Percentiles rank a stretch among this genome's conserved stretches.
phyloP scores from a whole-genome alignment of 2,329 filamentous ascomycete genomes.

The Tolypocladium cylindrosporum region DNA sequence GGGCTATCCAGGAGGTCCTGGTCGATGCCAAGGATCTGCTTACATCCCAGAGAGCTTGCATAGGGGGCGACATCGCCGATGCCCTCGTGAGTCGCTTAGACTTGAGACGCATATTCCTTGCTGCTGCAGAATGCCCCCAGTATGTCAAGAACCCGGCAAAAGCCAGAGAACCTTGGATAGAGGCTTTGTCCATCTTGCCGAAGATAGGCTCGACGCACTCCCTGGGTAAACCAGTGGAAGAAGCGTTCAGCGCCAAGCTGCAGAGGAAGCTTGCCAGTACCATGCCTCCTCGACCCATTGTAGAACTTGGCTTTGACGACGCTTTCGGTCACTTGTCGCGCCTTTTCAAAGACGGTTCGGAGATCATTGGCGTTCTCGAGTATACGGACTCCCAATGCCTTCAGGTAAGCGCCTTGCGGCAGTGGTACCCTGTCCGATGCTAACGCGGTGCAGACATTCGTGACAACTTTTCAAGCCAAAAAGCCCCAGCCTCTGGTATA shows the following conservation, averaged over 20 bases:
- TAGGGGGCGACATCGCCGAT: conserved; percentile 29
- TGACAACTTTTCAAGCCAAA: conserved; percentile 64
- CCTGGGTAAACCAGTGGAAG: conserved; percentile 55
- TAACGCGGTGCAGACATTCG: conserved; percentile 47
- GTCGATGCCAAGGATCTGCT: conserved; percentile 45
- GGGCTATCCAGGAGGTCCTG: conserved; percentile 45
- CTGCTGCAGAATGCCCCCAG: conserved; percentile 38
- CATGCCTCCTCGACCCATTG: conserved; percentile 84
- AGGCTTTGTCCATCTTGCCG: conserved; percentile 40
- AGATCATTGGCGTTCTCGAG: conserved; percentile 57
- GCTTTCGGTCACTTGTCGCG: conserved; percentile 60
- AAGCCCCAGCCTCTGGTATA: conserved; percentile 78
- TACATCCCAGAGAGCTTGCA: conserved; percentile 24
- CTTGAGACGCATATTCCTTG: conserved; percentile 55
- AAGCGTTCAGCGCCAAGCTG: conserved; percentile 82
- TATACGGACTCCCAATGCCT: conserved; percentile 61
- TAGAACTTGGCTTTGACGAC: conserved; percentile 63
- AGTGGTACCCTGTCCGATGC: not conserved
- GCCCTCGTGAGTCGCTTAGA: conserved; percentile 58
- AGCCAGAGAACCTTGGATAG: conserved; percentile 40
- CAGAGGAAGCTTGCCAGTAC: conserved; percentile 89
- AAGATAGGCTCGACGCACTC: conserved; percentile 48
- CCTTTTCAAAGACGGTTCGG: conserved; percentile 61
- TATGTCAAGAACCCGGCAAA: conserved; percentile 34
- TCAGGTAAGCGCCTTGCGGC: conserved; percentile 38